Evolutionary conservation across 768 basidiomycete genomes (phyloP).

Genomic region (Tephrocybe sp.): DNA sequence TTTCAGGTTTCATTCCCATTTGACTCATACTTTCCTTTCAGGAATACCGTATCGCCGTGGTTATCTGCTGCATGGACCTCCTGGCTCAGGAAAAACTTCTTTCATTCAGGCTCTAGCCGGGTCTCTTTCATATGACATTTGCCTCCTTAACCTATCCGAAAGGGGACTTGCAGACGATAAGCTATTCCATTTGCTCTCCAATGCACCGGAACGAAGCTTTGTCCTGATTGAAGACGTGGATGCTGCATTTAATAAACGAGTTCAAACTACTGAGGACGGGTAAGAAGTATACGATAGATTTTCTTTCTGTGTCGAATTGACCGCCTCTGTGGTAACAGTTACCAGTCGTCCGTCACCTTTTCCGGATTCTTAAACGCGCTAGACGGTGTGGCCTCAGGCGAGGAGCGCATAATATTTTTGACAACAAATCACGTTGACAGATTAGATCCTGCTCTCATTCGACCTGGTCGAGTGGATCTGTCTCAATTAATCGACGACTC

Average conservation of each 20-base stretch:
- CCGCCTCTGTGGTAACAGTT: conserved; percentile 46
- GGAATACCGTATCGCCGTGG: conserved; percentile 97
- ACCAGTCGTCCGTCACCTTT: conserved; percentile 94
- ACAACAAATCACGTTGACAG: conserved; percentile 94
- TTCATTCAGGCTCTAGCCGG: conserved; percentile 98
- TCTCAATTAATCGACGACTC: conserved; percentile 85
- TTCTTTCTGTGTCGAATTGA: not conserved
- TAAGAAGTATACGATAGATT: conserved; percentile 40
- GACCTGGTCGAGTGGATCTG: conserved; percentile 93
- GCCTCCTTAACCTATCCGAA: conserved; percentile 92
- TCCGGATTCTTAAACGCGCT: conserved; percentile 96
- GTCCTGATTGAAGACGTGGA: conserved; percentile 98
- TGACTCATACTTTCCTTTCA: conserved; percentile 28
- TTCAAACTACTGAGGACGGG: conserved; percentile 91
- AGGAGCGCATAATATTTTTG: conserved; percentile 98
- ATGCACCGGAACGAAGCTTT: conserved; percentile 89
- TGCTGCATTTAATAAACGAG: conserved; percentile 92
- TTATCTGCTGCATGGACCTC: conserved; percentile 92
- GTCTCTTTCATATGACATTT: conserved; percentile 90
- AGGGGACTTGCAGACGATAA: conserved; percentile 96
- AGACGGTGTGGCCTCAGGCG: conserved; percentile 96
- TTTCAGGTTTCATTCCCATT: conserved; percentile 1
- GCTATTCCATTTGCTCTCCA: conserved; percentile 87
- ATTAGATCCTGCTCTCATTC: conserved; percentile 91
- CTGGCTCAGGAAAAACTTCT: conserved; percentile 97